Base-by-base conservation (phyloP, 73 alveolate species). In the Tetrahymena malaccensis region DNA sequence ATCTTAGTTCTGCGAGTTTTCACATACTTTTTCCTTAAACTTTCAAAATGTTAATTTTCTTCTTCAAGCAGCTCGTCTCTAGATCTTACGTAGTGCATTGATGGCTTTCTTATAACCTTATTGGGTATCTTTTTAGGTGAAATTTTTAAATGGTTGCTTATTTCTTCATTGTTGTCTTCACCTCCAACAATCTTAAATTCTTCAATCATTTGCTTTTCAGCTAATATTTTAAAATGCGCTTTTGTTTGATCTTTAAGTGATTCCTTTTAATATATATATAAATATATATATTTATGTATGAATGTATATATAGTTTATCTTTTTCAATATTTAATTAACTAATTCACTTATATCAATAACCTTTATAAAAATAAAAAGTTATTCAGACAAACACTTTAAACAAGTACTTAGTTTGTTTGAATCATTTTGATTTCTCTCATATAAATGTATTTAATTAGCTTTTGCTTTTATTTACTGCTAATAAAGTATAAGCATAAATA, bases 1-100 rank as follows among this genome's bases (percentile, higher is more conserved):
- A 93, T 93, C 93, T 93, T 93, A 34, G 95, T 93, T 93, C 95
- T 34, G 34, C 95, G 89, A 27, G 89, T 27, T 31, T 70, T 70
- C 40, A 70, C 89, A 70, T 70, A 70, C 37, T 70, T 70, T 31
- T 70, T 70, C 37, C 43, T 70, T 31, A 70, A 70, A 31, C 11
- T 70, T 31, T 70, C 89, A 31, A 70, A 70, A 70, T 70, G 89
- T n/a, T 70, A n/a, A 31, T 70, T 70, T n/a, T 70, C 89, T 70
- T 70, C 89, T 70, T 70, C 89, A 22, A 70, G 89, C 16, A 70
- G 43, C 31, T 70, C 89, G 19, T 70, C 89, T 27, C 89, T n/a
- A 27, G 89, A 70, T 70, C 89, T 70, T 19, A 70, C 89, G 25
- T 70, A 70, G 43, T 70, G 89, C 43, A 70, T 70, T 1, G 89